Conservation (phyloP, 148 eudicot species). For the Camellia japonica region DNA sequence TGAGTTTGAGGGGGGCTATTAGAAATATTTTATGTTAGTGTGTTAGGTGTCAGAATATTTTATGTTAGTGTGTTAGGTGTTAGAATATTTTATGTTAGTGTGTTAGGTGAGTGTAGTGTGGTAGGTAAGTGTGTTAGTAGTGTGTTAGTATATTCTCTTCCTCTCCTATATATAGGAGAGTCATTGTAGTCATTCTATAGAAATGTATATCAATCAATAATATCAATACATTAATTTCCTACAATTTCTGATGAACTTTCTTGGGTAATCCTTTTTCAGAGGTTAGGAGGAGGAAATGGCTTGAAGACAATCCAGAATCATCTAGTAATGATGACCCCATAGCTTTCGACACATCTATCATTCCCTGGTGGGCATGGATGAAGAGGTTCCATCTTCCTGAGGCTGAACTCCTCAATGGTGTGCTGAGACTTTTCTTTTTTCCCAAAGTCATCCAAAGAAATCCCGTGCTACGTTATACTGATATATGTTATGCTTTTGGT, state of each 20-base stretch:
- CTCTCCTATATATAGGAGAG: too few relatives aligned
- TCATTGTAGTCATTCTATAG: too few relatives aligned
- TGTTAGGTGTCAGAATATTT: too few relatives aligned
- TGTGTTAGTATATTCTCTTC: too few relatives aligned
- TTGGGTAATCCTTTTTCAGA: conserved; percentile 43
- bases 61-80: too few relatives aligned
- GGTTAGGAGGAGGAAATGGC: conserved; percentile 94
- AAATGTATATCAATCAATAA: too few relatives aligned
- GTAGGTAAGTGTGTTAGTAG: too few relatives aligned
- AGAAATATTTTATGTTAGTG: too few relatives aligned
- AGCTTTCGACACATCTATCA: conserved; percentile 83
- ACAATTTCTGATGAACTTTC: conserved; percentile 7
- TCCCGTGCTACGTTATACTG: not conserved
- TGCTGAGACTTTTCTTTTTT: conserved; percentile 15
- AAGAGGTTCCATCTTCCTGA: conserved; percentile 99
- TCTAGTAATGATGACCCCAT: conserved; percentile 72
- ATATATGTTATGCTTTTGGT: not conserved
- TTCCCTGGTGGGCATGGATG: conserved; percentile 99
- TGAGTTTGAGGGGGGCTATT: too few relatives aligned
- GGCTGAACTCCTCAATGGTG: conserved; percentile 95
- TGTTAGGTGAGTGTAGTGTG: too few relatives aligned
- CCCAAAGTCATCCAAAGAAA: not conserved
- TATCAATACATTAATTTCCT: too few relatives aligned
- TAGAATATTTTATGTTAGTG: too few relatives aligned
- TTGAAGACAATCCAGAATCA: conserved; percentile 84